phyloP scores from a whole-genome alignment of 2,329 filamentous ascomycete species.

The Trichoderma oligosporum region DNA sequence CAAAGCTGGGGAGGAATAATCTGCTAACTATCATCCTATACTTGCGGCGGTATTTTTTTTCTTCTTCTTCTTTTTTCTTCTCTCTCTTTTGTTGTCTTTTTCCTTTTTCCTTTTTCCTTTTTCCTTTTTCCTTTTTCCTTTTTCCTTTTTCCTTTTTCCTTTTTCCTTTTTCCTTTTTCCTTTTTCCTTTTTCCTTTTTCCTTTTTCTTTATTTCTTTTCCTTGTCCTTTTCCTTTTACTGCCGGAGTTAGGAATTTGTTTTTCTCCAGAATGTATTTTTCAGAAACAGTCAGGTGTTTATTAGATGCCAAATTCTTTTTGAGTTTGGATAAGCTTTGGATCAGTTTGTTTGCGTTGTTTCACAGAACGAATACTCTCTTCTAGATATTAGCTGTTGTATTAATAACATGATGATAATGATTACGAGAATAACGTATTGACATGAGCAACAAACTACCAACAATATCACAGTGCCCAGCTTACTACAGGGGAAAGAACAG shows the following conservation, averaged over 20 bases:
- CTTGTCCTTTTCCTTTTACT: background rate
- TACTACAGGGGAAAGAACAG: no score
- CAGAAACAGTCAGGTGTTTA: background rate
- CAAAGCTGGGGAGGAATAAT: background rate
- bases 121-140: background rate
- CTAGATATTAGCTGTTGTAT: background rate
- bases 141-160: background rate
- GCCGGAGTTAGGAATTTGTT: background rate
- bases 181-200: background rate
- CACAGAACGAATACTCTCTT: background rate
- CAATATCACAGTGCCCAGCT: no score
- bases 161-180: background rate
- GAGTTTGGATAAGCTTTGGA: background rate
- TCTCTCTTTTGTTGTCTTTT: no score
- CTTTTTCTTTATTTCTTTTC: background rate
- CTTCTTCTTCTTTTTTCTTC: background rate
- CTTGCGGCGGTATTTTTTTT: background rate
- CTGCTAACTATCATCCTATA: background rate
- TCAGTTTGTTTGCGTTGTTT: background rate
- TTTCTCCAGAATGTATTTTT: background rate
- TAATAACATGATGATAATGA: background rate
- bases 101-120: no score
- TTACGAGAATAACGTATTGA: no score
- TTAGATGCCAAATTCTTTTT: background rate
- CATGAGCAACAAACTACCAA: no score